Evolutionary conservation across 2,329 filamentous ascomycete genomes (phyloP), one percentile per base, ranked within the genome.

Genomic region (Xylaria sp.): DNA sequence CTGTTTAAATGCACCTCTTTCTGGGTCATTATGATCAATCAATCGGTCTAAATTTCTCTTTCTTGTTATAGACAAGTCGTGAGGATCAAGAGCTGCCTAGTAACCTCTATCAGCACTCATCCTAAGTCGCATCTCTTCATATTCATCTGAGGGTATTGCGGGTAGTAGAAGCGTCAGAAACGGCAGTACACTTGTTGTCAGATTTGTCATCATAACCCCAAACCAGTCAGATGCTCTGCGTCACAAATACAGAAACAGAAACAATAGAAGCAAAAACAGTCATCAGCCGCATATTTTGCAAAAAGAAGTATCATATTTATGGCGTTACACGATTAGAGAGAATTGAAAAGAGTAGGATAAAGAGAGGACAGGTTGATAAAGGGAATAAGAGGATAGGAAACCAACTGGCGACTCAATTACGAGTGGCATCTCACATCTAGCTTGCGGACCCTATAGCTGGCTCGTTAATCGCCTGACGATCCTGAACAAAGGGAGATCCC

Each of bases 1-100:
- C 47, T 69, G 68, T 20, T 62, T 57, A 42, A 69, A 72, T 27
- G 68, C 69, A 5, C 70, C 70, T 20, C 61, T 56, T 5, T 13
- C 49, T 0, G 54, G 57, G 38, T 71, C 54, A 1, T 56, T 55
- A 22, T 72, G 66, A 27, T 68, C 65, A 29, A 69, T 20, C 7
- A 63, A 47, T 33, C 69, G 70, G 22, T 63, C 49, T 33, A 71
- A 69, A n/a, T 63, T 68, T 10, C 51, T 49, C 17, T 60, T 63
- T 27, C 69, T 65, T 33, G 69, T 56, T 5, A 64, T 45, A 17
- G 66, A 60, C 6, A 62, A n/a, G 6, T 63, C 27, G 1, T 61
- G 44, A 9, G 63, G 50, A 2, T 66, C 50, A 1, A 63, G 17
- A 4, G 10, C n/a, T 44, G 47, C 5, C 17, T 56, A 53, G 22